Evolutionary conservation across 225 moss, liverwort and hornwort genomes (phyloP), one percentile per base, ranked within the genome.

Genomic region (Physcomitrellopsis africana): DNA sequence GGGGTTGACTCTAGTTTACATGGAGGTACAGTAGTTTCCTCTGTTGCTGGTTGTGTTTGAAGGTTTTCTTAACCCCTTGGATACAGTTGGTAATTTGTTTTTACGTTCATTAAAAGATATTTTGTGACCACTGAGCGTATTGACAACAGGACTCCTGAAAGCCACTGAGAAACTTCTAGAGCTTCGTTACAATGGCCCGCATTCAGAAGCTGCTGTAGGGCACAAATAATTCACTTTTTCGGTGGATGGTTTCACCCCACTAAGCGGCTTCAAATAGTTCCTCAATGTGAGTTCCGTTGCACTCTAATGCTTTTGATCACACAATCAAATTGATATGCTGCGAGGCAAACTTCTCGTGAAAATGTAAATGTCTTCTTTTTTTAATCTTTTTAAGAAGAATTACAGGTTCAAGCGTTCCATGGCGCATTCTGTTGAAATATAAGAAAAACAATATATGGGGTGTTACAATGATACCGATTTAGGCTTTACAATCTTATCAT

Each of bases 1-100:
- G 97, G 95, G 81, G 90, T 99, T 47, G 97, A 99, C 76, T 95
- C 97, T 19, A 95, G 87, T 99, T 95, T 59, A 95, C 97, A n/a
- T 99, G 97, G 95, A 95, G 97, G 97, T 97, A 88, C 46, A 2
- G 10, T 22, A 52, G 44, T 14, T 37, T 37, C 32, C 32, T 37
- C 41, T 8, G n/a, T 26, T 1, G 32, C 2, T n/a, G 27, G 2
- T 61, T 62, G 2, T 37, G 12, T 9, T 2, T 47, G 75, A 17
- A 67, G 44, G 57, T 63, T 10, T 54, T 47, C 32, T 3, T 37
- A 32, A 32, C 60, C 53, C 15, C 41, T 15, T 60, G 60, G 60
- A 18, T 70, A 1, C 62, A 24, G 62, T 22, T 9, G 22, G 7
- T 37, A 4, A 37, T 7, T 48, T 74, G 22, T 22, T 32, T 10